A percentile compares a stretch with the other conserved stretches of the same genome.
Evolutionary conservation across 139 green algal genomes (phyloP).

Genomic region (Picochlorum sp.): DNA sequence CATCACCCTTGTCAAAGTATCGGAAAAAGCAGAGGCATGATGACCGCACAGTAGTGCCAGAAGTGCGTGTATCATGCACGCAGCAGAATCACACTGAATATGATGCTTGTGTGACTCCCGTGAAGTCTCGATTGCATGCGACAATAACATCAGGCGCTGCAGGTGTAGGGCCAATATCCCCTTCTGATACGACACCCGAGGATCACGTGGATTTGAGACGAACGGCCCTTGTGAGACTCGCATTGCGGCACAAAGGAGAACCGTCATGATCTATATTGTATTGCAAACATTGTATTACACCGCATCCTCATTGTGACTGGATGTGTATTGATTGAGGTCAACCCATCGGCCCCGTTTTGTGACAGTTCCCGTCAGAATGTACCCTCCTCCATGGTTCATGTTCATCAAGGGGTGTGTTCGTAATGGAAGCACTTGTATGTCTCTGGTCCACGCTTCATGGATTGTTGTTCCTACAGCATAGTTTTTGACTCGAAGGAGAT

Average conservation of each 20-base stretch:
- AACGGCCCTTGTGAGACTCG: constrained; percentile 1
- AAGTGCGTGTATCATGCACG: too few species aligned
- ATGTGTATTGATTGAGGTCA: background rate
- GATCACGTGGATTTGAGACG: constrained; percentile 1
- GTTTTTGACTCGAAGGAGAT: constrained; percentile 12
- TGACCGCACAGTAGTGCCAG: too few species aligned
- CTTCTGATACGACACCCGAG: constrained; percentile 4
- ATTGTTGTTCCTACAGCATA: constrained; percentile 27
- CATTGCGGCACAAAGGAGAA: background rate
- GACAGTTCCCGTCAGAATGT: constrained; percentile 58
- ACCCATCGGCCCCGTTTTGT: constrained; percentile 4
- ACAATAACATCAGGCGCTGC: background rate
- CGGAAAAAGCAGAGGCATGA: too few species aligned
- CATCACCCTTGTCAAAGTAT: too few species aligned
- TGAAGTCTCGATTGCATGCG: too few species aligned
- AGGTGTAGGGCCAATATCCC: background rate
- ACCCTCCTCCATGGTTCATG: constrained; percentile 67
- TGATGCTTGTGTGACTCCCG: too few species aligned
- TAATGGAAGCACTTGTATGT: constrained; percentile 70
- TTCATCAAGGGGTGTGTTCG: constrained; percentile 77
- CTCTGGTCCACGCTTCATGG: constrained; percentile 65
- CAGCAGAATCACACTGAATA: too few species aligned
- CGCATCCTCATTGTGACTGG: background rate
- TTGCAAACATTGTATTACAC: background rate
- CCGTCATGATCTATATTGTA: too few species aligned